Evolutionary conservation across 345 rosid genomes (phyloP).

Genomic region (Melaleuca quinquenervia): DNA sequence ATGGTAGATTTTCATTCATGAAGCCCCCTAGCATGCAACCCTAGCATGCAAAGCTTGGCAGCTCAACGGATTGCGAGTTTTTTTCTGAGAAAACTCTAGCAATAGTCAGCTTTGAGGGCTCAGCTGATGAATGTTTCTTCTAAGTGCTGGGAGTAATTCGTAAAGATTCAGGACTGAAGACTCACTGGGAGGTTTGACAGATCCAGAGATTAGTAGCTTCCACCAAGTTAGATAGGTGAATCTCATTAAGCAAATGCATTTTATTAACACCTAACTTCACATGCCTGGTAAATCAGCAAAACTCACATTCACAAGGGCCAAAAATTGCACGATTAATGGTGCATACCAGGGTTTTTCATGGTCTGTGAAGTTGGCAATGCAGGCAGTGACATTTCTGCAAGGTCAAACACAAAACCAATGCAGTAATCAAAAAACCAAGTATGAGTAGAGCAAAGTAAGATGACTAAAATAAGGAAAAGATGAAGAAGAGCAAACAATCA

Average conservation of each 20-base stretch:
- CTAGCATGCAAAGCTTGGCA: background rate
- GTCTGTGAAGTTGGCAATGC: slow-evolving; percentile 85
- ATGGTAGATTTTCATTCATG: background rate
- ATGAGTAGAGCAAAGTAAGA: background rate
- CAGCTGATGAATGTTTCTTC: background rate
- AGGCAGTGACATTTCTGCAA: slow-evolving; percentile 96
- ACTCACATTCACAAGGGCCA: background rate
- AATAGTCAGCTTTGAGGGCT: background rate
- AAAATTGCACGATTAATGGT: background rate
- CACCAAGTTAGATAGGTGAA: background rate
- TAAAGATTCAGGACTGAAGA: background rate
- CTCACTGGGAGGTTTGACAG: background rate
- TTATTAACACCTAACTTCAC: background rate
- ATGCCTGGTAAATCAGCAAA: background rate
- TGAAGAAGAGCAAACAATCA: background rate
- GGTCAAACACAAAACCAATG: background rate
- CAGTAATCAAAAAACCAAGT: background rate
- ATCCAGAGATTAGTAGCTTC: background rate
- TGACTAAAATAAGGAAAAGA: background rate
- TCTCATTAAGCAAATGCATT: background rate
- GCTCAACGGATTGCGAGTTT: background rate
- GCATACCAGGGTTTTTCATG: slow-evolving; percentile 55
- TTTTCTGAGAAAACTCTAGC: background rate
- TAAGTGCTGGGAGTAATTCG: background rate
- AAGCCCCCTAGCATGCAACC: background rate